Conservation (phyloP, 208 protist species). For the Leptomonas seymouri region DNA sequence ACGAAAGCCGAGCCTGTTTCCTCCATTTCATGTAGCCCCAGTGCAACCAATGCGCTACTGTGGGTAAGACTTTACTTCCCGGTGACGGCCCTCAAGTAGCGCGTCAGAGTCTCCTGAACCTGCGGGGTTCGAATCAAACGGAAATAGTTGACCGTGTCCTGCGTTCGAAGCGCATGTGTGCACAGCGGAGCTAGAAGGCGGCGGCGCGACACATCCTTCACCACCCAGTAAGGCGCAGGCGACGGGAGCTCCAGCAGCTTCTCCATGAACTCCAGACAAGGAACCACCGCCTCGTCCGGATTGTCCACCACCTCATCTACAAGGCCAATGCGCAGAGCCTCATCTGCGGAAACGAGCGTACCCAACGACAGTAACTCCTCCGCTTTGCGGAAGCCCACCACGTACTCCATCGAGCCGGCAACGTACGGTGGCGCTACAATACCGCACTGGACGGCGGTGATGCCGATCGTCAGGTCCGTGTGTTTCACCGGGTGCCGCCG, state of each 20-base stretch:
- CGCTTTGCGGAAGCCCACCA: constrained; percentile 63
- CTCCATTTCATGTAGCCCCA: too few relatives aligned
- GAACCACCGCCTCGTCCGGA: constrained; percentile 57
- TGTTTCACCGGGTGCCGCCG: constrained; percentile 19
- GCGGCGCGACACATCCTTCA: constrained; percentile 58
- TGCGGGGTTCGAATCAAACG: constrained; percentile 54
- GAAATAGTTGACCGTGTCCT: constrained; percentile 59
- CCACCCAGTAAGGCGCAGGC: constrained; percentile 63
- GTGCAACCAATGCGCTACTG: too few relatives aligned
- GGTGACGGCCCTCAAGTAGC: constrained; percentile 15
- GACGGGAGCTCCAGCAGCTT: constrained; percentile 50
- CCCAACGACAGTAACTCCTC: constrained; percentile 64
- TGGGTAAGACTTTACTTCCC: not conserved
- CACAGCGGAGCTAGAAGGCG: constrained; percentile 55
- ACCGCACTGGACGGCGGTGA: constrained; percentile 58
- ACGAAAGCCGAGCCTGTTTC: too few relatives aligned
- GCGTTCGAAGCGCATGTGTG: constrained; percentile 49
- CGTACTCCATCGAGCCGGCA: constrained; percentile 53
- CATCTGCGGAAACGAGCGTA: constrained; percentile 44
- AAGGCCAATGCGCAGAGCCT: constrained; percentile 55
- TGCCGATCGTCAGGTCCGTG: constrained; percentile 57
- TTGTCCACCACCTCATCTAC: constrained; percentile 73
- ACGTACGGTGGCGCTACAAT: constrained; percentile 76
- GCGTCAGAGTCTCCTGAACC: constrained; percentile 31
- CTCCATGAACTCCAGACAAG: constrained; percentile 63